These are phyloP conservation scores for Colletotrichum abscissum DNA, from an alignment of 2,329 filamentous ascomycete species.

Conservation along the genomic window DNA sequence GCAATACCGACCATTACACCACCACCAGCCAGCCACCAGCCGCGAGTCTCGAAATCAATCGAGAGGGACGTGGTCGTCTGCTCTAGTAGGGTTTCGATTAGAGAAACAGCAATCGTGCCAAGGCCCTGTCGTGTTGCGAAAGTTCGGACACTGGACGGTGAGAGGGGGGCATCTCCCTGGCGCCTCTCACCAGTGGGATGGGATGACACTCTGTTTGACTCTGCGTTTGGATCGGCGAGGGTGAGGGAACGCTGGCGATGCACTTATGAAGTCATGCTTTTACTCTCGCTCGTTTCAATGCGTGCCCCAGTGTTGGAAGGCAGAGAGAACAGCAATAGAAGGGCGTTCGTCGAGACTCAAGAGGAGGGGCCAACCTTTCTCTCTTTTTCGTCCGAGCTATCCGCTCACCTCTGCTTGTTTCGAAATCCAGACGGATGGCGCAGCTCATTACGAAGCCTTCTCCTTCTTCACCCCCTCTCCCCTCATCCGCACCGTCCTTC, in stretches of 20 bases:
- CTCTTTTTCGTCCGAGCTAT: conserved; percentile 29
- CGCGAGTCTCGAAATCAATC: not conserved
- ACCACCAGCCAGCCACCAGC: not conserved
- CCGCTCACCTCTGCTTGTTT: conserved; percentile 29
- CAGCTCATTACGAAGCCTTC: conserved; percentile 26
- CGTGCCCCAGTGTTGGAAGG: not conserved
- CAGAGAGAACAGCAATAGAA: not conserved
- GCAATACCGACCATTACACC: not conserved
- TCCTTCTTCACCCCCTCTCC: not conserved
- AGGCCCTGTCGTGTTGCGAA: conserved; percentile 22
- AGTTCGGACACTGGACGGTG: not conserved
- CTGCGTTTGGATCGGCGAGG: conserved; percentile 7
- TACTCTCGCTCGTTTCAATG: not conserved
- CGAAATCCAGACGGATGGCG: conserved; percentile 29
- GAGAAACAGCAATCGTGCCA: conserved; percentile 19
- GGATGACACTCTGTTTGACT: conserved; percentile 24
- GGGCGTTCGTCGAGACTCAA: conserved; percentile 20
- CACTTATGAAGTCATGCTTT: not conserved
- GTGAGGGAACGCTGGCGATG: not conserved
- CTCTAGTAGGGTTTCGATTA: not conserved
- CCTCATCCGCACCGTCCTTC: not conserved
- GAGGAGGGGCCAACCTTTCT: too few species aligned
- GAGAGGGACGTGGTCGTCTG: not conserved
- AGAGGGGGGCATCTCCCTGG: not conserved
- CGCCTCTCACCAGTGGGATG: conserved; percentile 6